Base-by-base conservation (phyloP, 768 basidiomycete species). In the Termitomyces eurrhizus region DNA sequence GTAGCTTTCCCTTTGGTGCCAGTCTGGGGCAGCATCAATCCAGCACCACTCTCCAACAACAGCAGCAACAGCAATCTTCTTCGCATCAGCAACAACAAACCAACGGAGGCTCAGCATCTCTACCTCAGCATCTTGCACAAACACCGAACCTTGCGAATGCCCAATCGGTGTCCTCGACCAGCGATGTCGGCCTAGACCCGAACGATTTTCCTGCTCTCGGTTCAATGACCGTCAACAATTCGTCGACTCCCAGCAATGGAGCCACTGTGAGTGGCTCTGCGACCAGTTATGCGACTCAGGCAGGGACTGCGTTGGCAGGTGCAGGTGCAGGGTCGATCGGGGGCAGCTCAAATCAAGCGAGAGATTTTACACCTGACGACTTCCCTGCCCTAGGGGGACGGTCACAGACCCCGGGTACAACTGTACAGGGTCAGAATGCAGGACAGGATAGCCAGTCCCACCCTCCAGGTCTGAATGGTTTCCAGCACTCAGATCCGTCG, bases 161-260 rank as follows among this genome's bases (percentile, higher is more conserved):
- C 41, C 83, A 85, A 51, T 85, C 84, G 52, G 81, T 79, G 62
- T 86, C 85, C 54, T 88, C 88, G 32, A 77, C 83, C 37, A 87
- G 82, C 71, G 91, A 92, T 69, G 86, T 90, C 60, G 88, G 87
- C 21, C 83, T 92, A 42, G 92, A 93, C 77, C 90, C 86, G 36
- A 92, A 90, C 68, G 92, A 92, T 73, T 92, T 93, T 66, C 92
- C 92, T n/a, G 91, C 90, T 14, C 83, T 93, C 21, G 92, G 92
- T 44, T 86, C 87, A 46, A 80, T 82, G 14, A 80, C 76, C 64
- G 75, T 79, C 65, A 77, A 78, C 61, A 75, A 69, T 52, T 76
- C 71, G 57, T 77, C 75, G 42, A 73, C 73, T 46, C 75, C 62
- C 66, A 77, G 69, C 46, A 79, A 74, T 65, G 75, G 73, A 46